Conservation (phyloP, 805 yeast genomes). For the Teunomyces stri region DNA sequence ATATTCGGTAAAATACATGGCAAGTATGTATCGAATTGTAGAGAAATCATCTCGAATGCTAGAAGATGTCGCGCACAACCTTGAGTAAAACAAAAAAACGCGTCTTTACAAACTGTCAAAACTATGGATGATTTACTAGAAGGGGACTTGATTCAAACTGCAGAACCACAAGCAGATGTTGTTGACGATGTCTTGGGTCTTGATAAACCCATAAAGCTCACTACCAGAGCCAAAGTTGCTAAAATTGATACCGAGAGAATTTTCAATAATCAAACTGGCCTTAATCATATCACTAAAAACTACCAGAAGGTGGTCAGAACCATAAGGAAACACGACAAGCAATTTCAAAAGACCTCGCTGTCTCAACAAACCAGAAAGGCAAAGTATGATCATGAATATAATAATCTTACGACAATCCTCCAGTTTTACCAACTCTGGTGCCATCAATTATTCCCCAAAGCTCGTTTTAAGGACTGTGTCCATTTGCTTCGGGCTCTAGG, state of each 20-base stretch:
- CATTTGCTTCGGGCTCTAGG: conserved; percentile 52
- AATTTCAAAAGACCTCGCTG: conserved; percentile 12
- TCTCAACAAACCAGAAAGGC: conserved; percentile 12
- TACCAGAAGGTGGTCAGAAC: conserved; percentile 24
- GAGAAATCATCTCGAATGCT: not conserved
- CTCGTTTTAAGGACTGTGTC: conserved; percentile 70
- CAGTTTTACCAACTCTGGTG: conserved; percentile 48
- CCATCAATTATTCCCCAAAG: conserved; percentile 64
- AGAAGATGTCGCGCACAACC: not conserved
- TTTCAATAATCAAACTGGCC: conserved; percentile 31
- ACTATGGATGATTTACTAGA: conserved; percentile 5
- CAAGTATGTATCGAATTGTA: not conserved
- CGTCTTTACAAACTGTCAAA: not conserved
- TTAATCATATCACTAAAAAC: conserved; percentile 31
- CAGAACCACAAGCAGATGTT: not conserved
- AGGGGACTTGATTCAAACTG: not conserved
- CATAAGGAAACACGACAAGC: conserved; percentile 27
- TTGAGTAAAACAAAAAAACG: not conserved
- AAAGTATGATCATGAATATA: conserved; percentile 29
- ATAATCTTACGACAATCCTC: conserved; percentile 33
- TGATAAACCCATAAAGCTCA: conserved; percentile 34
- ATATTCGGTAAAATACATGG: conserved; percentile 10
- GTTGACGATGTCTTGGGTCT: conserved; percentile 30
- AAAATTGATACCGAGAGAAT: conserved; percentile 39
- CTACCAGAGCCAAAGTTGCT: conserved; percentile 32